Evolutionary conservation across 2,329 filamentous ascomycete species (phyloP), one percentile per base, ranked within the genome.

Genomic region (Monilinia fructicola): DNA sequence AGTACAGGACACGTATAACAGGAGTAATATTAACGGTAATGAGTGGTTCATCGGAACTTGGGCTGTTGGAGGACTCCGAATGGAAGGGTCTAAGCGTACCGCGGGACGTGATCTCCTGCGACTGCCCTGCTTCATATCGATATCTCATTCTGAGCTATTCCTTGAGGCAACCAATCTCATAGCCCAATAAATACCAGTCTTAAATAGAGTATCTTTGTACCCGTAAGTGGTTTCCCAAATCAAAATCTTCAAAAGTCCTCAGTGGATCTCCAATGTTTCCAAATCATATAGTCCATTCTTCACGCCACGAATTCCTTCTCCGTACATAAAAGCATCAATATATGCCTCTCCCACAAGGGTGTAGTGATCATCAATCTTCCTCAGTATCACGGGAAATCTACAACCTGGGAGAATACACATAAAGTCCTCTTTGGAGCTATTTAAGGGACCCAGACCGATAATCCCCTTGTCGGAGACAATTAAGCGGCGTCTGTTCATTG

Each of bases 271-370:
- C 50, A 75, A 74, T 12, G 7, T 46, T 11, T 66, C 53, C 40
- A 67, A 14, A 3, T 12, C 48, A 58, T 59, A 68, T 3, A 35
- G 53, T 4, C 70, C 71, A 21, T 67, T 58, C 4, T 67, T 26
- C 0, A 71, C 50, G 6, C 62, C 69, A n/a, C 11, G 23, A 54
- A 74, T 68, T 28, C 69, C 74, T 53, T 74, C 67, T 12, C 72
- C 73, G 64, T 71, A 54, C 73, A 75, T 75, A 38, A 69, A 69
- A 0, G 70, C 72, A 67, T 74, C 69, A 31, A 74, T 60, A 66
- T 74, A 76, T 23, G 68, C 72, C 50, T 74, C 73, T 11, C 74
- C 74, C 31, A 75, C 54, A n/a, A 74, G 42, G 3, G 61, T 53
- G 59, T 69, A 72, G 26, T 67, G 52, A 3, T 65, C 61, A 11